Evolutionary conservation across 345 rosid genomes (phyloP), one percentile per base, ranked within the genome.

Genomic region (Boechera stricta): DNA sequence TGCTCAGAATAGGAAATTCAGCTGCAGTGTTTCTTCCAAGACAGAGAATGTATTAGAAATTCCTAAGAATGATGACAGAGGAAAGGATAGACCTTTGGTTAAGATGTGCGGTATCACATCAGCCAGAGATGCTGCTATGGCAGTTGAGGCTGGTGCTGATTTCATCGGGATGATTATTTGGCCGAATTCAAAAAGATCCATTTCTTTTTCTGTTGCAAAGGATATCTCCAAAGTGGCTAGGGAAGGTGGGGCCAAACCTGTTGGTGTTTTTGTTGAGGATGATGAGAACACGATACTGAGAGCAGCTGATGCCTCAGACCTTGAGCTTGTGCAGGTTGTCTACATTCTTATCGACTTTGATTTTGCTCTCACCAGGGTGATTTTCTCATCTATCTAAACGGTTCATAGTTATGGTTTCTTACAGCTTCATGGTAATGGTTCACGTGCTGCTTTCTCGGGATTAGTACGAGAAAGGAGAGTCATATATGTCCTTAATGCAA

Each of bases 61-160:
- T 59, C 64, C 12, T 13, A 32, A 16, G 62, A 51, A 57, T 64
- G 82, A 68, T 60, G 77, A 71, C 15, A 45, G 67, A 74, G 79
- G 68, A 74, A 82, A 82, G 74, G 44, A 15, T 51, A 52, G 7
- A 60, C 83, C 91, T 78, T 77, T 87, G 74, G 91, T 93, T 71
- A 88, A 93, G 86, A 93, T 93, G 92, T 89, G 97, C 18, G 97
- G 98, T 63, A 82, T 93, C 36, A 88, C 97, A 58, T 89, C 97
- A 29, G 89, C 91, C 2, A 69, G 64, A 79, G 97, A 93, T 79
- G 97, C 97, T 33, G 89, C 86, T 21, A 74, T 87, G 77, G 98
- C 97, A 6, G 97, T 91, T 67, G 98, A 93, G 86, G 92, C 95
- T 56, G 97, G 96, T 47, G 97, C 97, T 31, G 69, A 87, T 81